These are phyloP conservation scores for Thyridium curvatum DNA, from an alignment of 2,329 filamentous ascomycete species.

Conservation along the genomic window DNA sequence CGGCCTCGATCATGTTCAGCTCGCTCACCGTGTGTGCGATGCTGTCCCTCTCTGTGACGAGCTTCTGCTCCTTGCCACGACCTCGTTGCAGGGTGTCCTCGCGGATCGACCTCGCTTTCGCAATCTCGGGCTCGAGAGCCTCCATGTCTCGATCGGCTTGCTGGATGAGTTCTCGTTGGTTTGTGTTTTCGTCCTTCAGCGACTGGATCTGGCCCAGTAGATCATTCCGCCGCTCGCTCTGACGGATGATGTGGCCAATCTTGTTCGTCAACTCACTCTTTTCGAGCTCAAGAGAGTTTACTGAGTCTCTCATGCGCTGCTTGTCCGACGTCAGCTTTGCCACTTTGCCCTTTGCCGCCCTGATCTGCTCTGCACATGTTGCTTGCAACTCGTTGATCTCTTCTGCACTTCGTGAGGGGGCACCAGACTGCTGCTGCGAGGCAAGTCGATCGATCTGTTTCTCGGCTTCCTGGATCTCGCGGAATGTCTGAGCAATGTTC, in stretches of 20 bases:
- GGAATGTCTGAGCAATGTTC: constrained; percentile 65
- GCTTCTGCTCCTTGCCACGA: constrained; percentile 63
- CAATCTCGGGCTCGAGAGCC: constrained; percentile 66
- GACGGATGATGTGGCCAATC: constrained; percentile 62
- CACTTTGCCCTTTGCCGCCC: constrained; percentile 56
- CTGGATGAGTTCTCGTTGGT: constrained; percentile 65
- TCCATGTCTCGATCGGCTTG: constrained; percentile 68
- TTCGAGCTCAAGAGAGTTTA: constrained; percentile 70
- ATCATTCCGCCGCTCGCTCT: constrained; percentile 74
- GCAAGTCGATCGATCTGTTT: constrained; percentile 68
- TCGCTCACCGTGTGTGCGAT: constrained; percentile 71
- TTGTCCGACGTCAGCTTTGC: constrained; percentile 62
- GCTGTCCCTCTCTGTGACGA: constrained; percentile 64
- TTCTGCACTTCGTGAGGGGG: constrained; percentile 64
- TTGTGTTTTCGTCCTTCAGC: constrained; percentile 59
- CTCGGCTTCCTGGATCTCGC: constrained; percentile 65
- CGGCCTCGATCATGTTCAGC: constrained; percentile 66
- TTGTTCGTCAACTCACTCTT: constrained; percentile 69
- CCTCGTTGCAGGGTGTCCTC: constrained; percentile 71
- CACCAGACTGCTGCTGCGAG: constrained; percentile 62
- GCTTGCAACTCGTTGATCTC: constrained; percentile 76
- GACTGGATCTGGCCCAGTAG: constrained; percentile 67
- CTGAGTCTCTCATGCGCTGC: constrained; percentile 62
- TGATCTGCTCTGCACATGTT: constrained; percentile 59
- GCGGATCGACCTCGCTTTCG: constrained; percentile 67